These are phyloP conservation scores for Aspergillus taichungensis DNA, from an alignment of 495 filamentous ascomycete genomes.

Conservation along the genomic window DNA sequence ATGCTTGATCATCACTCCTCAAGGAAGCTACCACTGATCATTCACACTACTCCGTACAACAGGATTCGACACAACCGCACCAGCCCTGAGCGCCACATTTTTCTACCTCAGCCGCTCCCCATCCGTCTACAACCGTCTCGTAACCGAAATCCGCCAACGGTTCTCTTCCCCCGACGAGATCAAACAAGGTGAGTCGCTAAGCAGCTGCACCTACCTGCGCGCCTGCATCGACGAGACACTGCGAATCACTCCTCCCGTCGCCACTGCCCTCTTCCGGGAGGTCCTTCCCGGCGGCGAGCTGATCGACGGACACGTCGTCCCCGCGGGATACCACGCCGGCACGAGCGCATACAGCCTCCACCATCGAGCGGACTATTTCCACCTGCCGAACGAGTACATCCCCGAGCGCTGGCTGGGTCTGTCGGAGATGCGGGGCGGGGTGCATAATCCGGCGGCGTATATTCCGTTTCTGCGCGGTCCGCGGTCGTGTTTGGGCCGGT, in stretches of 20 bases:
- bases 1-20: too few relatives aligned
- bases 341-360: conserved; percentile 37
- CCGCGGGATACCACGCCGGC: conserved; percentile 30
- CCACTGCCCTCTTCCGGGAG: conserved; percentile 35
- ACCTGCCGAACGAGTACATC: conserved; percentile 26
- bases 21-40: too few relatives aligned
- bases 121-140: conserved; percentile 9
- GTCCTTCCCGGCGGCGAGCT: conserved; percentile 33
- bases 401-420: conserved; percentile 19
- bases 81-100: conserved; percentile 1
- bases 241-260: conserved; percentile 44
- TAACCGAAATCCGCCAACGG: conserved; percentile 19
- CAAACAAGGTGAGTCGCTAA: conserved; percentile 28
- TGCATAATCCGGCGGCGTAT: not conserved
- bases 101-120: conserved; percentile 27
- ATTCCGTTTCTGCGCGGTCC: conserved; percentile 1
- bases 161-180: conserved; percentile 22
- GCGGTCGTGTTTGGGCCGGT: not conserved
- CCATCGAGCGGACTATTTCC: conserved; percentile 33
- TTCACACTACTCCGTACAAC: too few relatives aligned
- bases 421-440: not conserved
- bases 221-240: conserved; percentile 55
- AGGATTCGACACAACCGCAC: too few relatives aligned
- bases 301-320: conserved; percentile 33
- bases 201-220: conserved; percentile 15